These are phyloP conservation scores for Grigorovia humatica DNA, from an alignment of 805 yeast species.

Conservation along the genomic window DNA sequence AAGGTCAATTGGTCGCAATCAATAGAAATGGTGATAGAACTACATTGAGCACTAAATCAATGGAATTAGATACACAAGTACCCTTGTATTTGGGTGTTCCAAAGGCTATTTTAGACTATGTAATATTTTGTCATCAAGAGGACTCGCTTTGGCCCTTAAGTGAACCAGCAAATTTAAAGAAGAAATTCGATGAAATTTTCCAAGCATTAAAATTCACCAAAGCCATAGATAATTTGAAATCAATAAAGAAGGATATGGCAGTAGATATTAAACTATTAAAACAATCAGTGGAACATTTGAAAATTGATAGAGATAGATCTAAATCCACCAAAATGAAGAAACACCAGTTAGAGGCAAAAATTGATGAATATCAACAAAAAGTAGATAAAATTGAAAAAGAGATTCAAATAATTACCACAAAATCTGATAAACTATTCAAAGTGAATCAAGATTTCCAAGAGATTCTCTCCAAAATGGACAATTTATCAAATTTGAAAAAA, in stretches of 20 bases:
- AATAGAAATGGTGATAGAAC: conserved; percentile 53
- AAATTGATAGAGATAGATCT: conserved; percentile 65
- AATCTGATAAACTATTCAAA: conserved; percentile 55
- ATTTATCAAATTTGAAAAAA: conserved; percentile 37
- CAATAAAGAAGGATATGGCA: conserved; percentile 65
- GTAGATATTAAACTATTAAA: conserved; percentile 65
- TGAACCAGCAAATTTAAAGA: conserved; percentile 82
- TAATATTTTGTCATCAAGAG: conserved; percentile 94
- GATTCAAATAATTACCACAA: conserved; percentile 43
- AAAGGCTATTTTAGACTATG: conserved; percentile 78
- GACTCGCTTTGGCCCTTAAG: conserved; percentile 94
- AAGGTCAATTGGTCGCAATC: conserved; percentile 70
- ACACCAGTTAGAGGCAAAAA: conserved; percentile 32
- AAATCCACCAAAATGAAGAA: conserved; percentile 43
- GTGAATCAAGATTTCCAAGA: conserved; percentile 76
- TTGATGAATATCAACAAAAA: conserved; percentile 37
- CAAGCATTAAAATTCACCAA: conserved; percentile 91
- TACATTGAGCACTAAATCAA: conserved; percentile 68
- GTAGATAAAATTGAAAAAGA: conserved; percentile 39
- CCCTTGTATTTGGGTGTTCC: conserved; percentile 85
- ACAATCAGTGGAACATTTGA: conserved; percentile 68
- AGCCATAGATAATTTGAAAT: conserved; percentile 71
- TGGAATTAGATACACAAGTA: conserved; percentile 72
- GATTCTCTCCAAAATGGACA: conserved; percentile 52
- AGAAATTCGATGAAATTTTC: conserved; percentile 90